Conservation (phyloP, 1,284 basidiomycete genomes). For the Marasmius oreades region DNA sequence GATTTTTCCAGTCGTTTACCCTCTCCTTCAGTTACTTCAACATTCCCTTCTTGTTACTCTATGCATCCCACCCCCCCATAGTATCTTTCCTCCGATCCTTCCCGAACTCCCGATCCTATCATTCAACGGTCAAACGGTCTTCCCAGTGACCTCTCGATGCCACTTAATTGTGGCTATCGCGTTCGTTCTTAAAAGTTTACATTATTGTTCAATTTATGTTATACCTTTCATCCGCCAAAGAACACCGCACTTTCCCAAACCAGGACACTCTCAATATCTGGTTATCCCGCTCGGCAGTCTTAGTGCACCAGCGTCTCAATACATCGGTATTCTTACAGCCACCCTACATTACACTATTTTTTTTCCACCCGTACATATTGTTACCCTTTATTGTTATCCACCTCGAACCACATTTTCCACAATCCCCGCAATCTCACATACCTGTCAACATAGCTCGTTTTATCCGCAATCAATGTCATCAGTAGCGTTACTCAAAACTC, state of each 20-base stretch:
- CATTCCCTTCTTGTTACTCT: conserved; percentile 37
- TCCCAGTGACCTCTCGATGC: conserved; percentile 16
- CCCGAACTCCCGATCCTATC: conserved; percentile 31
- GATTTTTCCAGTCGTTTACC: conserved; percentile 22
- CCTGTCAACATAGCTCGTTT: conserved; percentile 4
- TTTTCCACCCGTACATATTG: conserved; percentile 14
- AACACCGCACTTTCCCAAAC: conserved; percentile 17
- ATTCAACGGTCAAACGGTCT: conserved; percentile 23
- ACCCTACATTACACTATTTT: conserved; percentile 11
- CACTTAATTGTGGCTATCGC: conserved; percentile 32
- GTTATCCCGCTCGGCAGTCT: conserved; percentile 9
- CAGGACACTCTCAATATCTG: conserved; percentile 22
- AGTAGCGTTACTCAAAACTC: too few species aligned
- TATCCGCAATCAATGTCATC: not conserved
- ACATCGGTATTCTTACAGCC: conserved; percentile 20
- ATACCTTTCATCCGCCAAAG: conserved; percentile 40
- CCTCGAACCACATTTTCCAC: conserved; percentile 1
- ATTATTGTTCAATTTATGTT: conserved; percentile 16
- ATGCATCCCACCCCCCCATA: conserved; percentile 46
- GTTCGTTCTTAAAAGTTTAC: conserved; percentile 42
- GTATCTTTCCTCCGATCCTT: conserved; percentile 32
- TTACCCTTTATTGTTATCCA: conserved; percentile 13
- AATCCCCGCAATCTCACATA: not conserved
- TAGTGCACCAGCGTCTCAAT: conserved; percentile 14
- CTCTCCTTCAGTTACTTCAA: conserved; percentile 28